Evolutionary conservation across 1,284 basidiomycete species (phyloP).

Genomic region (Moesziomyces sp.): DNA sequence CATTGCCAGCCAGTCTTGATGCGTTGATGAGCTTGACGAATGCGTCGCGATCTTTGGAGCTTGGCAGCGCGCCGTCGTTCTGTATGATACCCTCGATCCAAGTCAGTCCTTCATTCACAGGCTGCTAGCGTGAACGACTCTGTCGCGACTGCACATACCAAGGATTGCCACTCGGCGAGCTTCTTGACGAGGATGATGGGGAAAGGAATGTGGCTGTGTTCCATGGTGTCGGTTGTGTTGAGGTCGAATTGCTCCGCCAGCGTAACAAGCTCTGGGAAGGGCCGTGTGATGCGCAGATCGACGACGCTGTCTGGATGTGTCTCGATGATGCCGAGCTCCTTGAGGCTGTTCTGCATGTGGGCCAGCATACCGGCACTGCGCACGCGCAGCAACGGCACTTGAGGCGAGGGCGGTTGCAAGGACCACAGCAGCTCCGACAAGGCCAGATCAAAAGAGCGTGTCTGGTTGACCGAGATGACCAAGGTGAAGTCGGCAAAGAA

Average conservation of each 20-base stretch:
- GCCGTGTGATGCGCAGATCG: slow-evolving; percentile 81
- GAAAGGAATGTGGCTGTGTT: slow-evolving; percentile 61
- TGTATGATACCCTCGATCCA: no score
- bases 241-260: slow-evolving; percentile 50
- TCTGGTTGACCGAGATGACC: slow-evolving; percentile 77
- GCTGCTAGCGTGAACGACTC: no score
- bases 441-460: slow-evolving; percentile 42
- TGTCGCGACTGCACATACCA: neutral
- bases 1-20: slow-evolving; percentile 74
- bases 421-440: slow-evolving; percentile 57
- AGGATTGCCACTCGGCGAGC: slow-evolving; percentile 80
- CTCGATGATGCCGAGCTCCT: slow-evolving; percentile 76
- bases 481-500: slow-evolving; percentile 77
- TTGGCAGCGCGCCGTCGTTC: slow-evolving; percentile 70
- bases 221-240: slow-evolving; percentile 51
- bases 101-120: no score
- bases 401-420: slow-evolving; percentile 34
- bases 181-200: slow-evolving; percentile 73
- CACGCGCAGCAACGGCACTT: slow-evolving; percentile 56
- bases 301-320: slow-evolving; percentile 82
- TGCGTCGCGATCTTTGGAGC: slow-evolving; percentile 76
- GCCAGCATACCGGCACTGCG: slow-evolving; percentile 60
- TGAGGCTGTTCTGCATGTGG: slow-evolving; percentile 53
- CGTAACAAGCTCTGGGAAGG: slow-evolving; percentile 76
- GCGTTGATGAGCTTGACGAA: slow-evolving; percentile 77